Conservation (phyloP, 352 stramenopile species). For the Globisporangium cystogenes region DNA sequence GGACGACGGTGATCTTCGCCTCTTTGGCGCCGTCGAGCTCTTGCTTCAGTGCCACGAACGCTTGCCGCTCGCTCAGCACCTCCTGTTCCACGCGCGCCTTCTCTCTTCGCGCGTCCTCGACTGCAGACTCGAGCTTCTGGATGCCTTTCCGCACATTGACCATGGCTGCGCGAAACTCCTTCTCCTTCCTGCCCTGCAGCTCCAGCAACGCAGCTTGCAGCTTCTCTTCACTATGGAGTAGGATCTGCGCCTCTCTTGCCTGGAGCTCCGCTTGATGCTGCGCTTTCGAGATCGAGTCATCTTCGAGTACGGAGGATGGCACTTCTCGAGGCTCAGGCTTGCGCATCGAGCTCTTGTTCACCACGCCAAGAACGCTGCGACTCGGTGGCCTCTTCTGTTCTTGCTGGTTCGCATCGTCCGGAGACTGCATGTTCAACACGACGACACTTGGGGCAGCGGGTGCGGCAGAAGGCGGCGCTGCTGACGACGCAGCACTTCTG, state of each 20-base stretch:
- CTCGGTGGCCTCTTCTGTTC: constrained; percentile 12
- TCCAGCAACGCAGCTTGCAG: constrained; percentile 49
- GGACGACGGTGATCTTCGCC: constrained; percentile 31
- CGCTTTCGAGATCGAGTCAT: constrained; percentile 29
- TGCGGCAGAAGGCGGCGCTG: constrained; percentile 1
- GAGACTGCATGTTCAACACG: constrained; percentile 43
- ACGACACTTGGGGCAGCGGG: constrained; percentile 38
- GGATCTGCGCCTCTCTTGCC: constrained; percentile 41
- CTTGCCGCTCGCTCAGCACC: constrained; percentile 37
- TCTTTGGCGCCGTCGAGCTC: constrained; percentile 48
- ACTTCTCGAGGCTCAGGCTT: constrained; percentile 9
- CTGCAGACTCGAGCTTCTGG: constrained; percentile 50
- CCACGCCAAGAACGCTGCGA: constrained; percentile 19
- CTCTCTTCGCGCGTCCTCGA: constrained; percentile 40
- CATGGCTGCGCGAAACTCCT: constrained; percentile 61
- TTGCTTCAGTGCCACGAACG: constrained; percentile 46
- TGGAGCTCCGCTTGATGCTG: constrained; percentile 57
- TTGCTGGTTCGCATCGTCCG: constrained; percentile 30
- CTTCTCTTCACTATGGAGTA: constrained; percentile 41
- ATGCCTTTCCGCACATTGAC: constrained; percentile 70
- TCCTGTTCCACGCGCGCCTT: constrained; percentile 52
- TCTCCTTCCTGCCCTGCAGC: constrained; percentile 61
- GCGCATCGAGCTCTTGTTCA: constrained; percentile 6
- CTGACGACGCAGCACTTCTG: constrained; percentile 5
- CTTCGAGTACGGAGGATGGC: not conserved